These are phyloP conservation scores for Ophiostoma australiae DNA, from an alignment of 2,329 filamentous ascomycete species.

Conservation along the genomic window DNA sequence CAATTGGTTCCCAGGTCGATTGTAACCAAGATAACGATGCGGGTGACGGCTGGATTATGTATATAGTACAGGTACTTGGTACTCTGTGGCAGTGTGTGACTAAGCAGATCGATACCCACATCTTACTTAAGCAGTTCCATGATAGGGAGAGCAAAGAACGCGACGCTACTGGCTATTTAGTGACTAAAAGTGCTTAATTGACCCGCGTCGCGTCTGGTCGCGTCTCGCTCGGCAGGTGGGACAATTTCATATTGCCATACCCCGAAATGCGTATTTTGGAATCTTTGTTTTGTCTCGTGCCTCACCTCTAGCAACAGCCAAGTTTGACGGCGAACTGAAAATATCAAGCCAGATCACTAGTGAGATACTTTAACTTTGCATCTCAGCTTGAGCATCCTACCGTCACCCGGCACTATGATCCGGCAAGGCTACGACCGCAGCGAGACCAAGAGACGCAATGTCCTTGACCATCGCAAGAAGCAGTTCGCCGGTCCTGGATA, in stretches of 20 bases:
- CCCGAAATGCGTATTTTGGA: not conserved
- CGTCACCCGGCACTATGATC: slow-evolving; percentile 39
- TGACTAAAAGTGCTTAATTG: slow-evolving; percentile 16
- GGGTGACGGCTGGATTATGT: not conserved
- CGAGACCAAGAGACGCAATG: slow-evolving; percentile 68
- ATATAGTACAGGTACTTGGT: too few species aligned
- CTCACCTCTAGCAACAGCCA: not conserved
- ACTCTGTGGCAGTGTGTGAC: not conserved
- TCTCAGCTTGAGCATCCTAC: not conserved
- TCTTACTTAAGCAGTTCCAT: not conserved
- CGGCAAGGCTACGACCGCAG: slow-evolving; percentile 50
- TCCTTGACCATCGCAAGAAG: slow-evolving; percentile 74
- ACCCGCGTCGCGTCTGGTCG: slow-evolving; percentile 26
- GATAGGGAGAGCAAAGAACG: slow-evolving; percentile 16
- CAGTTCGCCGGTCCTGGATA: slow-evolving; percentile 77
- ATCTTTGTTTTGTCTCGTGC: not conserved
- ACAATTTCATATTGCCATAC: slow-evolving; percentile 2
- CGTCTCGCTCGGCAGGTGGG: slow-evolving; percentile 18
- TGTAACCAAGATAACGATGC: not conserved
- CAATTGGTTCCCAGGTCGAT: slow-evolving; percentile 4
- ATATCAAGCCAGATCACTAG: not conserved
- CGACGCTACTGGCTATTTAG: not conserved
- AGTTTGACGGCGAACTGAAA: not conserved
- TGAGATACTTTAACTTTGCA: not conserved
- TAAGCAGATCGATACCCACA: not conserved